Evolutionary conservation across 257 asterid genomes (phyloP).

Genomic region (Nicotiana obtusifolia): DNA sequence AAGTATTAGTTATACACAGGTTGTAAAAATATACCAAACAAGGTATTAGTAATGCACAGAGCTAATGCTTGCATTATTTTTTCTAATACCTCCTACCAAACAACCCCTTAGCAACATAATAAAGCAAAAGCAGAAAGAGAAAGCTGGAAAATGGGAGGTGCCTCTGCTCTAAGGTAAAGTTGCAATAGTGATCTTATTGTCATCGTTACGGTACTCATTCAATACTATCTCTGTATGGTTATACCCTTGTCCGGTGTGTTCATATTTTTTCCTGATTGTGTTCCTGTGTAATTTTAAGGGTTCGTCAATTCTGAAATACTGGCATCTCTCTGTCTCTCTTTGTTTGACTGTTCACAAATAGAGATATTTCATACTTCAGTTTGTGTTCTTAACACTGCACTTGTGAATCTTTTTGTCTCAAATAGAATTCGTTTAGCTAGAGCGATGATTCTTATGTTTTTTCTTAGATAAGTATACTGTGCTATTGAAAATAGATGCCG

Average conservation of each 20-base stretch:
- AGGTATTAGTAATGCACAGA: no score
- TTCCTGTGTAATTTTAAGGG: background rate
- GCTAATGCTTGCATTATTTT: no score
- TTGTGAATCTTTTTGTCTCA: background rate
- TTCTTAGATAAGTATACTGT: background rate
- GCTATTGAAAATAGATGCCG: background rate
- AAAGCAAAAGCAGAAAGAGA: constrained; percentile 93
- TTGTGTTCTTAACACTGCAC: background rate
- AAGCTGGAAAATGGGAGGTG: constrained; percentile 98
- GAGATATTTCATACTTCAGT: background rate
- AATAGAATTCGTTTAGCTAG: background rate
- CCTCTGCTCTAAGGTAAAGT: constrained; percentile 88
- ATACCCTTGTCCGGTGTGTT: background rate
- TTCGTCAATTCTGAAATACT: background rate
- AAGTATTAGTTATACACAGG: no score
- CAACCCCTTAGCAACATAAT: constrained; percentile 90
- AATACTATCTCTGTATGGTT: background rate
- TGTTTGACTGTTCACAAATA: background rate
- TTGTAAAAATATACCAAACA: no score
- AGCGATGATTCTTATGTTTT: background rate
- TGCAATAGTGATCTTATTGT: background rate
- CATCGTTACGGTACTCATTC: background rate
- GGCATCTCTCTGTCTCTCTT: background rate
- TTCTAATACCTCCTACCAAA: no score
- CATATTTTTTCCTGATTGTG: background rate